These are phyloP conservation scores for Calycina herbarum DNA, from an alignment of 2,329 filamentous ascomycete genomes.

Conservation along the genomic window DNA sequence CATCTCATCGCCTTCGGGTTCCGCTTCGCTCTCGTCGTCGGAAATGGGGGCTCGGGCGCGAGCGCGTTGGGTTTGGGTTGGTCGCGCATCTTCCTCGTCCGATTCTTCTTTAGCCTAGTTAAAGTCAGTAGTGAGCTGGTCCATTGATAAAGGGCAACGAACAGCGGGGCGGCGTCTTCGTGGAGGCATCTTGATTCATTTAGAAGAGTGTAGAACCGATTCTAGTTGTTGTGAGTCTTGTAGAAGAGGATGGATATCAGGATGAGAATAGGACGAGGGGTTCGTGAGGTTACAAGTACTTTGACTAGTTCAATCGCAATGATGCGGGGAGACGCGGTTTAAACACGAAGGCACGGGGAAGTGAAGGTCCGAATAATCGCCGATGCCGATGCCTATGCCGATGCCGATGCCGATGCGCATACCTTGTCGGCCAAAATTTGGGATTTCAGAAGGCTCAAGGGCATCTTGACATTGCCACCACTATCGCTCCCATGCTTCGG, in stretches of 20 bases:
- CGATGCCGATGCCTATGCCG: too few relatives aligned
- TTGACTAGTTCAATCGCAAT: background rate
- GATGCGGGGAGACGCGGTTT: constrained; percentile 24
- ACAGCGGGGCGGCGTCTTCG: background rate
- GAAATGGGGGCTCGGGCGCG: constrained; percentile 20
- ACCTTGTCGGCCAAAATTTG: too few relatives aligned
- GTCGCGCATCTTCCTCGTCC: constrained; percentile 32
- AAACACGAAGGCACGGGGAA: too few relatives aligned
- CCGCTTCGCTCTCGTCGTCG: constrained; percentile 32
- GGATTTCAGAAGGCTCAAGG: background rate
- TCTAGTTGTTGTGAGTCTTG: background rate
- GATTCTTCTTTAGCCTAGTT: constrained; percentile 26
- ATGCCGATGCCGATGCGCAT: too few relatives aligned
- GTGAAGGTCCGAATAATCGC: too few relatives aligned
- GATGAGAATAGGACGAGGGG: background rate
- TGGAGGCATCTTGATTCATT: constrained; percentile 28
- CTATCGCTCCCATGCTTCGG: background rate
- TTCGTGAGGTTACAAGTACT: background rate
- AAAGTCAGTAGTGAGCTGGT: background rate
- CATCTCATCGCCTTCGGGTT: constrained; percentile 26
- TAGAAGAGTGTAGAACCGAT: background rate
- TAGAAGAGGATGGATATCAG: background rate
- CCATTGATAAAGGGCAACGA: background rate
- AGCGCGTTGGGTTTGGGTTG: constrained; percentile 28
- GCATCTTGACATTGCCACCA: background rate